These are phyloP conservation scores for Beauveria caledonica DNA, from an alignment of 2,329 filamentous ascomycete species.

Conservation along the genomic window DNA sequence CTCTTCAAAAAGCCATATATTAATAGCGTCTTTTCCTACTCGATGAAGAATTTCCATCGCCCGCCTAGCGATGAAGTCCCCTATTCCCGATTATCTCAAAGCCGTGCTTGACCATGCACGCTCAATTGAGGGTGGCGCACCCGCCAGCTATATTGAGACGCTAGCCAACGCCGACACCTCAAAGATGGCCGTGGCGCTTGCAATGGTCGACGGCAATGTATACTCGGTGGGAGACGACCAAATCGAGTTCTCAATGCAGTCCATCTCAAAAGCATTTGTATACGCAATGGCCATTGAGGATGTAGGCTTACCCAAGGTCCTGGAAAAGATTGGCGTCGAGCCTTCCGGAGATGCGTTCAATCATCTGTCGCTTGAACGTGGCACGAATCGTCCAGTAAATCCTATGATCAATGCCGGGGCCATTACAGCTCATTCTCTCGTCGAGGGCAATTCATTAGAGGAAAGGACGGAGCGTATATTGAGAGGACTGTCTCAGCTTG, in stretches of 20 bases:
- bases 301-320: slow-evolving; percentile 24
- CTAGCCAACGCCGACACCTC: slow-evolving; percentile 31
- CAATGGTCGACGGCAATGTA: slow-evolving; percentile 31
- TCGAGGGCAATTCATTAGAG: slow-evolving; percentile 24
- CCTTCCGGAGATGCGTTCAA: slow-evolving; percentile 32
- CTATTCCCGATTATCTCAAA: slow-evolving; percentile 27
- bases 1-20: too few relatives aligned
- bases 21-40: too few relatives aligned
- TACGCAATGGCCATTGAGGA: slow-evolving; percentile 33
- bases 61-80: slow-evolving; percentile 22
- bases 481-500: slow-evolving; percentile 24
- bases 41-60: not conserved
- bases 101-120: slow-evolving; percentile 25
- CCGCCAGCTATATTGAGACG: slow-evolving; percentile 30
- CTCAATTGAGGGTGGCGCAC: slow-evolving; percentile 21
- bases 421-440: slow-evolving; percentile 26
- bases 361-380: slow-evolving; percentile 22
- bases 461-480: slow-evolving; percentile 29
- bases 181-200: slow-evolving; percentile 29
- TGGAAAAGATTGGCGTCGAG: slow-evolving; percentile 32
- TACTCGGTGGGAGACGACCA: slow-evolving; percentile 31
- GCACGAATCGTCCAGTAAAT: slow-evolving; percentile 26
- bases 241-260: slow-evolving; percentile 33
- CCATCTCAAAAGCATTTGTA: slow-evolving; percentile 33
- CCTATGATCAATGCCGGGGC: slow-evolving; percentile 30